Conservation (phyloP, 306 rosid genomes). For the Cicer arietinum region DNA sequence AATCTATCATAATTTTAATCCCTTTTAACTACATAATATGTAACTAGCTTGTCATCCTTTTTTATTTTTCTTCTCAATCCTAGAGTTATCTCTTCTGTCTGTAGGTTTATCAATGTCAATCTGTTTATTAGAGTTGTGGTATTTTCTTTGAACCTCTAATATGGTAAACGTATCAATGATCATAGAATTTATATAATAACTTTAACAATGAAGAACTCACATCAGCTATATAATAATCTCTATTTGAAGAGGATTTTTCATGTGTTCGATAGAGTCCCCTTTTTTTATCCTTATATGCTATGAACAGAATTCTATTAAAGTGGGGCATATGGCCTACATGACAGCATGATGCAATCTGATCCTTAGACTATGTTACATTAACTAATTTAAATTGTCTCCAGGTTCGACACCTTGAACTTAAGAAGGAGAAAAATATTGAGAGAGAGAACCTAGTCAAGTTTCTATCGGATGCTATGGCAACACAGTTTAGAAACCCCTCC, state of each 20-base stretch:
- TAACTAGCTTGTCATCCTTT: too few relatives aligned
- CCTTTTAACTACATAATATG: neutral
- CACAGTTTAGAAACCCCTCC: conserved; percentile 78
- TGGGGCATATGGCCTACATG: conserved; percentile 25
- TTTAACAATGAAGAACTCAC: too few relatives aligned
- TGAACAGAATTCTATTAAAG: conserved; percentile 23
- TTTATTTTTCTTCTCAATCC: neutral
- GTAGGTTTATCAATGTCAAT: too few relatives aligned
- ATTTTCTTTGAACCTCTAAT: neutral
- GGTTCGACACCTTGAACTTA: conserved; percentile 93
- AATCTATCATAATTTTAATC: neutral
- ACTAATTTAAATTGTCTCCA: conserved; percentile 48
- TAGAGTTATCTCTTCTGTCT: neutral
- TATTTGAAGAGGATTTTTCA: neutral
- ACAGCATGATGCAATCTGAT: conserved; percentile 10
- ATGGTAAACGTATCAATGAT: neutral
- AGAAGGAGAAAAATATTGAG: conserved; percentile 78
- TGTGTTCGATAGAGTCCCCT: neutral
- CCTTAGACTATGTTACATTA: conserved; percentile 33
- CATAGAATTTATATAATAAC: neutral
- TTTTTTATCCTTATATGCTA: conserved; percentile 8
- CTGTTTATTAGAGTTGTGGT: neutral
- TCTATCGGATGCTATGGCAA: conserved; percentile 72
- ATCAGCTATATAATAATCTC: neutral
- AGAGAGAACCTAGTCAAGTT: conserved; percentile 67